Evolutionary conservation across 805 yeast species (phyloP).

Genomic region (Saccharomycopsis olivae): DNA sequence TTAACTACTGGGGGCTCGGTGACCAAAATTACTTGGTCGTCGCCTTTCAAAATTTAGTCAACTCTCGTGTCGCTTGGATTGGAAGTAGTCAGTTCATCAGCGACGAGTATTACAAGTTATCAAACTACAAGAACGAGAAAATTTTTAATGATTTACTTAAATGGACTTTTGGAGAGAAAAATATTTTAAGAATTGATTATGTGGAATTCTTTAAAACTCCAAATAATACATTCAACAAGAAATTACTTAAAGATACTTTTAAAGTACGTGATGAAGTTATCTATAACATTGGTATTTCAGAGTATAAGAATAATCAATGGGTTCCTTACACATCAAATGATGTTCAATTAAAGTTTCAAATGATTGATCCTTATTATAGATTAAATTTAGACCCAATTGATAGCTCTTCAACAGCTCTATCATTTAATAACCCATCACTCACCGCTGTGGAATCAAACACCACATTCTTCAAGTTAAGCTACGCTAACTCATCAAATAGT

Average conservation of each 20-base stretch:
- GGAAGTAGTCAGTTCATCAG: conserved; percentile 55
- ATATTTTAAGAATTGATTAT: conserved; percentile 46
- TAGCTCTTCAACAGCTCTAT: conserved; percentile 2
- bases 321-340: conserved; percentile 49
- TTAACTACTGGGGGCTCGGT: conserved; percentile 67
- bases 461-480: conserved; percentile 6
- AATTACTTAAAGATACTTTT: conserved; percentile 32
- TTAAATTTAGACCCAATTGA: conserved; percentile 43
- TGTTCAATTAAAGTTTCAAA: conserved; percentile 71
- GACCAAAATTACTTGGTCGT: conserved; percentile 66
- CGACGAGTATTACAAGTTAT: conserved; percentile 24
- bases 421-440: conserved; percentile 10
- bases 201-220: conserved; percentile 25
- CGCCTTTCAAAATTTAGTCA: conserved; percentile 69
- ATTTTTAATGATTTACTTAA: conserved; percentile 36
- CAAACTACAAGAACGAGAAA: conserved; percentile 24
- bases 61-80: conserved; percentile 72
- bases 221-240: conserved; percentile 23
- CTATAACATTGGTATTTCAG: conserved; percentile 38
- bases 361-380: conserved; percentile 95
- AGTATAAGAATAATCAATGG: conserved; percentile 50
- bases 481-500: background rate
- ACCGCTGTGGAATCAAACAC: conserved; percentile 5
- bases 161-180: conserved; percentile 70
- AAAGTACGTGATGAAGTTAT: conserved; percentile 64